phyloP scores from a whole-genome alignment of 208 protist genomes.

The Leishmania arabica region DNA sequence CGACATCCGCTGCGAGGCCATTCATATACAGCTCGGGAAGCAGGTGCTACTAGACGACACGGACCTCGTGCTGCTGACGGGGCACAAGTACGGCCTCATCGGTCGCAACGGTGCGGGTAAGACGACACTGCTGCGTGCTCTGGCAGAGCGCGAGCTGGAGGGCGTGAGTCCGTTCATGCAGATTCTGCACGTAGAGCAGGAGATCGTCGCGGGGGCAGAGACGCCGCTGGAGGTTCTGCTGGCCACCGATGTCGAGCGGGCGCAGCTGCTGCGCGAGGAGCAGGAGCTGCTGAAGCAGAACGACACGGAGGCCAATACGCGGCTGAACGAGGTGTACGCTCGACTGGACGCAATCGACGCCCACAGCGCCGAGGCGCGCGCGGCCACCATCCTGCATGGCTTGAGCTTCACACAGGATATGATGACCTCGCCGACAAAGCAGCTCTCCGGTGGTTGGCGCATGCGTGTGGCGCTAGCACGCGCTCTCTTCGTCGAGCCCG shows the following conservation, averaged over 20 bases:
- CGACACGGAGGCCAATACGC: constrained; percentile 73
- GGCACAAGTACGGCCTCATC: constrained; percentile 96
- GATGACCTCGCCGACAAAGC: constrained; percentile 89
- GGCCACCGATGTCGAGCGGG: constrained; percentile 91
- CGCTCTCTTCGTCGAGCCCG: constrained; percentile 96
- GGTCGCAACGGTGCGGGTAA: constrained; percentile 95
- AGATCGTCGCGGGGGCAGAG: constrained; percentile 86
- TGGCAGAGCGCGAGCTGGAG: constrained; percentile 92
- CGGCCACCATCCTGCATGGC: constrained; percentile 88
- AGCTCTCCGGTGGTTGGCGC: constrained; percentile 96
- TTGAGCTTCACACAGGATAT: constrained; percentile 96
- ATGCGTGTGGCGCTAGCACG: constrained; percentile 98
- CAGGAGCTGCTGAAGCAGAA: constrained; percentile 85
- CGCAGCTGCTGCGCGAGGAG: constrained; percentile 91
- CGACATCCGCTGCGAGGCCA: constrained; percentile 86
- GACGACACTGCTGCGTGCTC: constrained; percentile 95
- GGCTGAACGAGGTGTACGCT: constrained; percentile 95
- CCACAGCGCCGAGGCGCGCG: constrained; percentile 92
- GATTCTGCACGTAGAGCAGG: constrained; percentile 98
- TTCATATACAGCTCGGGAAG: constrained; percentile 92
- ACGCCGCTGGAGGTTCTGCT: constrained; percentile 93
- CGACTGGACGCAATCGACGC: constrained; percentile 95
- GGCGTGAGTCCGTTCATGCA: constrained; percentile 96
- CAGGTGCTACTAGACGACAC: constrained; percentile 82
- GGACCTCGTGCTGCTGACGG: constrained; percentile 77